phyloP scores from a whole-genome alignment of 495 filamentous ascomycete species.

The Saxophila tyrrhenica region DNA sequence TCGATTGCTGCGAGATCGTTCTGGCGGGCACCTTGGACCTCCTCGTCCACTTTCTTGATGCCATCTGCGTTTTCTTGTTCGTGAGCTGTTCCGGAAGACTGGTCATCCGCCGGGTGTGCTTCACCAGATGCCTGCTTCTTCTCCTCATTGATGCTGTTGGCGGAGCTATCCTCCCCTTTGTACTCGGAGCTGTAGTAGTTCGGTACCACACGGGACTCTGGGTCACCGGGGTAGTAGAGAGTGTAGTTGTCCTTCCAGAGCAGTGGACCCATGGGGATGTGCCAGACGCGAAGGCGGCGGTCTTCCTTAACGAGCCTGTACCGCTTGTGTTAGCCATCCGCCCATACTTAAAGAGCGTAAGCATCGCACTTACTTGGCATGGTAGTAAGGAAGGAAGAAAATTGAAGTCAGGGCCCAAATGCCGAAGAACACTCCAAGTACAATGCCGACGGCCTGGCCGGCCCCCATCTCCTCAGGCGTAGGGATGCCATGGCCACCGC shows the following conservation, averaged over 20 bases:
- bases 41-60: constrained; percentile 43
- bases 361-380: constrained; percentile 15
- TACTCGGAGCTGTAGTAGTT: constrained; percentile 5
- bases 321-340: no score
- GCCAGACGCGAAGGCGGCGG: neutral
- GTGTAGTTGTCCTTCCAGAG: constrained; percentile 1
- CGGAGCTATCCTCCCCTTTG: constrained; percentile 36
- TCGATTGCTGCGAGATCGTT: constrained; percentile 37
- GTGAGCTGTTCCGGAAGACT: no score
- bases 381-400: constrained; percentile 54
- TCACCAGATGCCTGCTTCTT: constrained; percentile 14
- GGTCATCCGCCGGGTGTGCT: constrained; percentile 30
- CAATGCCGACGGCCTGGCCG: constrained; percentile 43
- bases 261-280: neutral
- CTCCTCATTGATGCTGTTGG: constrained; percentile 28
- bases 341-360: no score
- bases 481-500: no score
- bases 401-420: constrained; percentile 13
- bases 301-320: constrained; percentile 9
- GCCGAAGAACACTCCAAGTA: constrained; percentile 41
- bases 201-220: neutral
- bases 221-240: neutral
- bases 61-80: constrained; percentile 43
- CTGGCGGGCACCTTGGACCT: constrained; percentile 63
- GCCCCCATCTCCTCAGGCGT: no score